These are phyloP conservation scores for Ilex aquifolium DNA, from an alignment of 257 asterid species.

Conservation along the genomic window DNA sequence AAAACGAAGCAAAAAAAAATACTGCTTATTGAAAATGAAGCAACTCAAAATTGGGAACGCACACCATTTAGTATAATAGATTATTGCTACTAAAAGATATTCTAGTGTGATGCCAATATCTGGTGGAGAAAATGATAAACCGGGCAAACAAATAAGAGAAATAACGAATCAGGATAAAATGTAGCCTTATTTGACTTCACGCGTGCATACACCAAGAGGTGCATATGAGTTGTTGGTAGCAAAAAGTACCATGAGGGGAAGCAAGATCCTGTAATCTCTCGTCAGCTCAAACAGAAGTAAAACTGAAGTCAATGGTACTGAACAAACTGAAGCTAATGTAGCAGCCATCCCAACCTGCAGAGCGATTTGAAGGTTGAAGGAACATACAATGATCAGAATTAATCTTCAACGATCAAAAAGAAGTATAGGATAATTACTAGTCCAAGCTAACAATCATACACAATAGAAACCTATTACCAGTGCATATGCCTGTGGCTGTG, in stretches of 20 bases:
- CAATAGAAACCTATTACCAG: conserved; percentile 42
- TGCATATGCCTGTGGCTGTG: conserved; percentile 98
- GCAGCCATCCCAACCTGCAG: conserved; percentile 99
- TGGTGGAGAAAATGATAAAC: neutral
- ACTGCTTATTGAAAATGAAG: neutral
- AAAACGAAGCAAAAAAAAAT: too few species aligned
- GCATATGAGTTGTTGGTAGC: neutral
- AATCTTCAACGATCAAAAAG: neutral
- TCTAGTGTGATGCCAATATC: neutral
- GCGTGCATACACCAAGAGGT: neutral
- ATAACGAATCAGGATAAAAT: neutral
- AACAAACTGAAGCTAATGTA: conserved; percentile 91
- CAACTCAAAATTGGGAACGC: neutral
- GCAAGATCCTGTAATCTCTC: conserved; percentile 91
- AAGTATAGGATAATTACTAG: neutral
- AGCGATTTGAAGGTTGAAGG: conserved; percentile 4
- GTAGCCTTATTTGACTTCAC: neutral
- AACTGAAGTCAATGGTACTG: conserved; percentile 94
- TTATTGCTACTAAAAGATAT: too few species aligned
- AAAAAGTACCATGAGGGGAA: conserved; percentile 83
- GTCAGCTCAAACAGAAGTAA: conserved; percentile 95
- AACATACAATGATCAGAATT: neutral
- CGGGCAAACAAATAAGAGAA: neutral
- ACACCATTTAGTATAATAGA: too few species aligned
- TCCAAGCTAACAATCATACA: neutral